Conservation (phyloP, 257 asterid species). For the Forsythia viridissima region DNA sequence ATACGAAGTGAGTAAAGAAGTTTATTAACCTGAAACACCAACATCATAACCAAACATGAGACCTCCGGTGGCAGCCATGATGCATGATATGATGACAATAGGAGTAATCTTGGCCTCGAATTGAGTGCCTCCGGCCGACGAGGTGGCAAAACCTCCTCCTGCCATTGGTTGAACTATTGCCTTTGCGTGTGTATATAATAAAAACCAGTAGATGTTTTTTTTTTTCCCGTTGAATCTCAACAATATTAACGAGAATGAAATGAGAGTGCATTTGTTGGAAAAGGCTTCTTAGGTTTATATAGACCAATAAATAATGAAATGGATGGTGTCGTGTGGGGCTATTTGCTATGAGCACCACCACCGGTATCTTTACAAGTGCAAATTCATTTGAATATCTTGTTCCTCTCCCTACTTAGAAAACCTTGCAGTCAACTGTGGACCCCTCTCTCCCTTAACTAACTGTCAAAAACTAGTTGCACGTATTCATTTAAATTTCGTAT, state of each 20-base stretch:
- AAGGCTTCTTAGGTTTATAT: conserved; percentile 24
- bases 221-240: neutral
- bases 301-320: conserved; percentile 21
- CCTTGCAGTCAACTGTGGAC: neutral
- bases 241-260: conserved; percentile 8
- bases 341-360: conserved; percentile 16
- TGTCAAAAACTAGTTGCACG: neutral
- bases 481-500: neutral
- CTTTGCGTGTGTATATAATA: neutral
- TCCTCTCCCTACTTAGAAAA: neutral
- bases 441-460: neutral
- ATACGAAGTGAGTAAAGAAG: too few species aligned
- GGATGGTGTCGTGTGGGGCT: neutral
- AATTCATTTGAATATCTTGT: too few species aligned
- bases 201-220: neutral
- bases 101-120: conserved; percentile 87
- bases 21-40: conserved; percentile 60
- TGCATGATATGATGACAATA: conserved; percentile 71
- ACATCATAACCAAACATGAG: conserved; percentile 87
- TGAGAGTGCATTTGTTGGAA: conserved; percentile 1
- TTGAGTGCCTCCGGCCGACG: conserved; percentile 55
- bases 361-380: conserved; percentile 46
- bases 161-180: conserved; percentile 39
- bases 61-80: conserved; percentile 90
- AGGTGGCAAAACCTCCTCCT: conserved; percentile 64